A percentile compares a stretch with the other conserved stretches of the same genome.
Conservation (phyloP, 208 protist species). For the Sergeia podlipaevii region DNA sequence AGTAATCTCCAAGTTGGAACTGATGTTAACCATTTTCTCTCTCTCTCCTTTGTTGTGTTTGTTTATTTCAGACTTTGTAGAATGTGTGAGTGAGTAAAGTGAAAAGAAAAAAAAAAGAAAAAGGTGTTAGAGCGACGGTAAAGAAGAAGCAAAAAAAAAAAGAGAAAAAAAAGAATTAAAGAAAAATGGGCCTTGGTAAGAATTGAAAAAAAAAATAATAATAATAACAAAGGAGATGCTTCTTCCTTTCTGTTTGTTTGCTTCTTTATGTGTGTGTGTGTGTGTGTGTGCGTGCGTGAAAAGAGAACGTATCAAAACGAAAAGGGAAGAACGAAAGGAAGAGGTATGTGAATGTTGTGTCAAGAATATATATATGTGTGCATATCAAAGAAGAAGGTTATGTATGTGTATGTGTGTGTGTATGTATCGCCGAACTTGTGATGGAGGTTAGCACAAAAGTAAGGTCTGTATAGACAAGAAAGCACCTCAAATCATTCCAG, state of each 20-base stretch:
- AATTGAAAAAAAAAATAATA: background rate
- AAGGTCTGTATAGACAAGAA: background rate
- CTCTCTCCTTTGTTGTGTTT: background rate
- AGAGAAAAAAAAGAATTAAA: background rate
- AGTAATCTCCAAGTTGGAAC: constrained; percentile 33
- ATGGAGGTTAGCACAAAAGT: no score
- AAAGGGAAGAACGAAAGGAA: constrained; percentile 12
- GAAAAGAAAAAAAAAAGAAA: constrained; percentile 8
- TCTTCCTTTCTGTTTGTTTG: no score
- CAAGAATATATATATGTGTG: constrained; percentile 15
- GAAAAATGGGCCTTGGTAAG: background rate
- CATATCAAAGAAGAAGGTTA: constrained; percentile 2
- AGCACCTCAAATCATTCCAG: no score
- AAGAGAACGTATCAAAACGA: background rate
- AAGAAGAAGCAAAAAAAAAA: constrained; percentile 3
- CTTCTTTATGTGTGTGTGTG: no score
- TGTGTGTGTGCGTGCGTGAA: constrained; percentile 3
- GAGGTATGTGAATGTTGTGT: background rate
- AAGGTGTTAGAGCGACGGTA: background rate
- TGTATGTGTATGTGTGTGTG: constrained; percentile 12
- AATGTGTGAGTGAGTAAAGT: background rate
- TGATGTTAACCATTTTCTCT: constrained; percentile 47
- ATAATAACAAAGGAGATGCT: no score
- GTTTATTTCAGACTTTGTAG: background rate
- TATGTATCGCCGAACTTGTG: background rate